Evolutionary conservation across 23 red algal species (phyloP).

Genomic region (Gracilariopsis chorda): DNA sequence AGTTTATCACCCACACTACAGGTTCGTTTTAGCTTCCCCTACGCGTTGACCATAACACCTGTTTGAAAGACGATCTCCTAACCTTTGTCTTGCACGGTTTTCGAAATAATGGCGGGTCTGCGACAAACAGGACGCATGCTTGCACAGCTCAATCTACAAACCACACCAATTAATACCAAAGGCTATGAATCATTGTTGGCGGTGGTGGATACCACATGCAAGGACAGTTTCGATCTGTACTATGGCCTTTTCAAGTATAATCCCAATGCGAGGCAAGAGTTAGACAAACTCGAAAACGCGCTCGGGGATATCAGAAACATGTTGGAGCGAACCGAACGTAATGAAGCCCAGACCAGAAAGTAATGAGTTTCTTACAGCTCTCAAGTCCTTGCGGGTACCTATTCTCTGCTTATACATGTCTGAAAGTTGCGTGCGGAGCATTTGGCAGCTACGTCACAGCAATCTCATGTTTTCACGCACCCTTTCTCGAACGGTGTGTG

Average conservation of each 20-base stretch:
- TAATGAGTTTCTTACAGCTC: conserved; percentile 11
- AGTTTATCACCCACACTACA: conserved; percentile 94
- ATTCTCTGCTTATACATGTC: too few species aligned
- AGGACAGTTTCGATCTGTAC: conserved; percentile 93
- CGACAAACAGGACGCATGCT: conserved; percentile 75
- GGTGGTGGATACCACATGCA: conserved; percentile 95
- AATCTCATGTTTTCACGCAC: too few species aligned
- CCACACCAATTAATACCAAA: conserved; percentile 97
- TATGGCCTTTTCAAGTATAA: conserved; percentile 98
- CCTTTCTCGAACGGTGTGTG: too few species aligned
- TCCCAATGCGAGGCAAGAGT: conserved; percentile 67
- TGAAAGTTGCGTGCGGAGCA: too few species aligned
- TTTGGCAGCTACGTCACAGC: too few species aligned
- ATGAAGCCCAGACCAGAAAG: conserved; percentile 33
- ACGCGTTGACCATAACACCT: background rate
- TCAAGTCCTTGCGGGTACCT: too few species aligned
- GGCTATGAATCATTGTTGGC: conserved; percentile 88
- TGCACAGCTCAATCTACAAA: conserved; percentile 62
- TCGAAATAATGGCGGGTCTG: too few species aligned
- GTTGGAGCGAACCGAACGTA: conserved; percentile 77
- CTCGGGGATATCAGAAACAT: conserved; percentile 56
- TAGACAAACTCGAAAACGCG: conserved; percentile 80
- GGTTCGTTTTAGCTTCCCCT: background rate
- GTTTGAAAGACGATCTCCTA: background rate
- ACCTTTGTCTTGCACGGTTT: background rate